Evolutionary conservation across 495 filamentous ascomycete genomes (phyloP), one percentile per base, ranked within the genome.

Genomic region (Mycothermus thermophilus): DNA sequence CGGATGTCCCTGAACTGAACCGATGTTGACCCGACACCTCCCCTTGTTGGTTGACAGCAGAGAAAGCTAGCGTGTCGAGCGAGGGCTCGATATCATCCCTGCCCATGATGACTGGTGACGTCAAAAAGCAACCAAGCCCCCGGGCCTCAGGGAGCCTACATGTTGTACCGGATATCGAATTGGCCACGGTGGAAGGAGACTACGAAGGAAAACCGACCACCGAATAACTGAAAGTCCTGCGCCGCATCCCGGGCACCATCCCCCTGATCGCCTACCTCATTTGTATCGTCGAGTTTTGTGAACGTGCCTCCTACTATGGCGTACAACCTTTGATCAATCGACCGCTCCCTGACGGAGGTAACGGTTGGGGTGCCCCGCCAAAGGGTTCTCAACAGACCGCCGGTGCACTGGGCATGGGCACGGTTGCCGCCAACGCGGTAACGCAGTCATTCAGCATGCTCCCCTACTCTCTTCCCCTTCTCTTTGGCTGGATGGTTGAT

Each of bases 321-420:
- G 54, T 69, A 0, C 58, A 70, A 33, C 66, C 64, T 3, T 51
- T 77, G 4, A 74, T 72, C 44, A 64, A 75, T 47, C 65, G 67
- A 11, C 64, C 63, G 8, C 38, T 74, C 8, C 71, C 71, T 2
- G 38, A 42, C n/a, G 70, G 63, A 38, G 75, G 75, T 20, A 77
- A 77, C 47, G 75, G 75, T 23, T 68, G 58, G 15, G 76, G 76
- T 41, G 72, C 74, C 0, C 72, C 74, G 22, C 62, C 72, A 2
- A 18, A 30, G 24, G 70, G 63, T 0, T 59, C 55, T 3, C 63
- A 78, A 50, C 41, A 69, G 38, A 75, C 73, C 0, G 64, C 62
- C 16, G 74, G 74, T 41, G 74, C 74, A 6, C 45, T 77, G 17
- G 69, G 69, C 3, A 58, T 75, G 60, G 74, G 77, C 27, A 66